Base-by-base conservation (phyloP, 1,284 basidiomycete species). In the Leccinum solheimii region DNA sequence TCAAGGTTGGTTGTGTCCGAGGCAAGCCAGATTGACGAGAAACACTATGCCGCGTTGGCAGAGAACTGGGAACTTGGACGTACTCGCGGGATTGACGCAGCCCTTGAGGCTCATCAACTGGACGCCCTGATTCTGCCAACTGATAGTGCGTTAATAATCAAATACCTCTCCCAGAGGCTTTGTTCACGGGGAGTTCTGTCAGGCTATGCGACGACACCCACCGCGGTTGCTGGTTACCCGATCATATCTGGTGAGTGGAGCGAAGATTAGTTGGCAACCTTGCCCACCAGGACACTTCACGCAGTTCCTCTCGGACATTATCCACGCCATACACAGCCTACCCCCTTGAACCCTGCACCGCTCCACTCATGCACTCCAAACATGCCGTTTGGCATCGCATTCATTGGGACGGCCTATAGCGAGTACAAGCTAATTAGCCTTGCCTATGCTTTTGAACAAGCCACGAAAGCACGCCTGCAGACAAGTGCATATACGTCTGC, bases 381-480 rank as follows among this genome's bases (percentile, higher is more conserved):
- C 30, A 67, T 78, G 60, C 83, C 84, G 1, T 82, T 83, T 53
- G 84, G 84, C 3, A 69, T 85, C 23, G 71, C 78, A 36, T 85
- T 85, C 68, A 69, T 82, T n/a, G 81, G 82, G 9, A 79, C 79
- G 8, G 81, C 81, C 13, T 84, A 78, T 67, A 81, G 78, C 69
- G 84, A 85, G 63, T 79, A 78, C 60, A 69, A 79, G 57, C 73
- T 86, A 58, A 75, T 85, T 48, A 71, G 76, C 5, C 78, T 78
- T 61, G 84, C 81, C 8, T 84, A 80, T 65, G 82, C 83, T 13
- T 85, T 81, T 62, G 84, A 86, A 71, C 83, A 85, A 66, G 79
- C 79, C 23, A 86, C 84, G 4, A 76, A 80, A 43, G 79, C 76
- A 38, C 74, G 84, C n/a, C 64, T 80, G 59, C 60, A 69, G 45